Evolutionary conservation across 208 protist species (phyloP), one percentile per base, ranked within the genome.

Genomic region (Leishmania guyanensis): DNA sequence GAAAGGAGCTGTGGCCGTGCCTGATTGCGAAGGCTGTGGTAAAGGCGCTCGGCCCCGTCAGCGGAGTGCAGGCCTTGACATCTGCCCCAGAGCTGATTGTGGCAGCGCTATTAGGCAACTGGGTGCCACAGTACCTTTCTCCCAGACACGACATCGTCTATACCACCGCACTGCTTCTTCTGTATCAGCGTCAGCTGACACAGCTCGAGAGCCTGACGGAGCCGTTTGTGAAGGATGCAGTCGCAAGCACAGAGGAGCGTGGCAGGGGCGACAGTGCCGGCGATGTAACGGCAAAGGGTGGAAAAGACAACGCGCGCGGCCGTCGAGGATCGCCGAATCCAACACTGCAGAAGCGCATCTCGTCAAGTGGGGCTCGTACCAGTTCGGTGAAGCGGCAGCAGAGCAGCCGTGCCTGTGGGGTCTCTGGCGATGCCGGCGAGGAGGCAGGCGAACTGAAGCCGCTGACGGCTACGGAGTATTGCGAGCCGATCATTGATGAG

Each of bases 1-100:
- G 84, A 43, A 91, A 90, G 80, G 94, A 98, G 89, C 79, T 98
- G 79, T 98, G 96, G 96, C 94, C 94, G 9, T 95, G 94, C 12
- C 58, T 98, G 26, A 78, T 98, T 0, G 93, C 89, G 58, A 98
- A 98, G 81, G 96, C 96, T 20, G 80, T 98, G 29, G 74, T 98
- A 65, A 96, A 97, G 78, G 92, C 80, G 6, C 75, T 86, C 51
- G 82, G 82, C 5, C 64, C 77, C 43, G 84, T 89, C 46, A 70
- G 81, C 51, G 83, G 77, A 26, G 80, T 75, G 68, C 33, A 86
- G 64, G 82, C 90, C 54, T 51, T 97, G 29, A 86, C 91, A 33
- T 86, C 77, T 9, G 84, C 91, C 17, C 92, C 93, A 2, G 89
- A 97, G 39, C 68, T 87, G 3, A 82, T 95, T 29, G 69, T 98